Base-by-base conservation (phyloP, 164 flowering plant genomes). In the Santalum album region DNA sequence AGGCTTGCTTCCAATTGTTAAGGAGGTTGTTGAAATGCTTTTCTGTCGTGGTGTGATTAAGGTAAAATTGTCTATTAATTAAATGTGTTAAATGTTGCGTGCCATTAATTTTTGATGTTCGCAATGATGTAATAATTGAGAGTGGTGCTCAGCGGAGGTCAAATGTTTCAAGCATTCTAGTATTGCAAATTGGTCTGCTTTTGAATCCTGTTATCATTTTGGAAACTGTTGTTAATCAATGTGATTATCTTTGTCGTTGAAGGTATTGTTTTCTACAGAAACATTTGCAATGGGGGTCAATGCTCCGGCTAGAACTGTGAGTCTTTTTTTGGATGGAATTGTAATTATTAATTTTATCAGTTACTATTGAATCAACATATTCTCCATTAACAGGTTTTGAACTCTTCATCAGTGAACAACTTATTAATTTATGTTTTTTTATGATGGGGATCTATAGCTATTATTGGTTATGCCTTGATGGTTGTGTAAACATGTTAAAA, bases 281-380 rank as follows among this genome's bases (percentile, higher is more conserved):
- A 94, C 99, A 63, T 94, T 94, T 86, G 97, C 99, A 24, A 94
- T 94, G 99, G 99, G 99, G 11, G 99, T 94, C 55, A 94, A 94
- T 78, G 99, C 99, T 53, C 99, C 99, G 27, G 99, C 99, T n/a
- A 81, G 97, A 76, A 87, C 97, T 38, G 99, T 87, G 63, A 79
- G 96, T 72, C 35, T 51, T 63, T 55, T 49, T 50, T 46, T 0
- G 6, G 34, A 4, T 29, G 9, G 6, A 29, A 29, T 29, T 29
- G 34, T 29, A 29, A n/a, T n/a, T n/a, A n/a, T n/a, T 29, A 29
- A 3, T 9, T 9, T 29, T 29, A 3, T 29, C 34, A 29, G 34
- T n/a, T n/a, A n/a, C n/a, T n/a, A n/a, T n/a, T n/a, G n/a, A 9
- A 29, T 29, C 34, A 29, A 29, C 34, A 29, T 29, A 3, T 29